Percentiles rank a stretch among this genome's conserved stretches.
Conservation (phyloP, 192 early-diverging fungal genomes). For the Coemansia sp. region DNA sequence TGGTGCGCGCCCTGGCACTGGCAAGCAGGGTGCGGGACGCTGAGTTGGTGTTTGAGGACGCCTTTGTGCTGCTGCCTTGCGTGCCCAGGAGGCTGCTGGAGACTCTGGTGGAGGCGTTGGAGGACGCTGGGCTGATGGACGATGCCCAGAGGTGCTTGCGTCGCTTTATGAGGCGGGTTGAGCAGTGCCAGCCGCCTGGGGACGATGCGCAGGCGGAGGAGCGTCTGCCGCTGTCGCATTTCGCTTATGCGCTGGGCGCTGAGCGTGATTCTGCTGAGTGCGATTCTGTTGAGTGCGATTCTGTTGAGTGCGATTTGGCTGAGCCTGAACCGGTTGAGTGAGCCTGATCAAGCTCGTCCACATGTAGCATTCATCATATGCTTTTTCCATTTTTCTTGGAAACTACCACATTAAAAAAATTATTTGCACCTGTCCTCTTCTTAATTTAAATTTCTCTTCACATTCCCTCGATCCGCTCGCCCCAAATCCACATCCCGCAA, state of each 20-base stretch:
- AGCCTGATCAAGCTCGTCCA: neutral
- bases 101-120: constrained; percentile 25
- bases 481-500: neutral
- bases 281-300: too few species aligned
- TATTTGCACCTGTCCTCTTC: too few species aligned
- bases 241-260: constrained; percentile 1
- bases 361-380: neutral
- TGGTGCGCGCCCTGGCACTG: constrained; percentile 25
- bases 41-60: constrained; percentile 38
- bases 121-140: constrained; percentile 21
- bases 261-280: too few species aligned
- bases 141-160: constrained; percentile 21
- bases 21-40: constrained; percentile 28
- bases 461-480: too few species aligned
- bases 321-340: neutral
- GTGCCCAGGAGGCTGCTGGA: constrained; percentile 36
- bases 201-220: neutral
- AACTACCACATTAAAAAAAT: too few species aligned
- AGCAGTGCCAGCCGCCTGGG: constrained; percentile 12
- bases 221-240: constrained; percentile 8
- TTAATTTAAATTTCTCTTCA: neutral
- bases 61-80: constrained; percentile 26
- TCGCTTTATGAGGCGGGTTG: constrained; percentile 34
- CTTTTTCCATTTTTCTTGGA: neutral
- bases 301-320: too few species aligned